Percentiles rank a stretch among this genome's conserved stretches.
phyloP scores from a whole-genome alignment of 2,329 filamentous ascomycete species.

The Alternaria solani region DNA sequence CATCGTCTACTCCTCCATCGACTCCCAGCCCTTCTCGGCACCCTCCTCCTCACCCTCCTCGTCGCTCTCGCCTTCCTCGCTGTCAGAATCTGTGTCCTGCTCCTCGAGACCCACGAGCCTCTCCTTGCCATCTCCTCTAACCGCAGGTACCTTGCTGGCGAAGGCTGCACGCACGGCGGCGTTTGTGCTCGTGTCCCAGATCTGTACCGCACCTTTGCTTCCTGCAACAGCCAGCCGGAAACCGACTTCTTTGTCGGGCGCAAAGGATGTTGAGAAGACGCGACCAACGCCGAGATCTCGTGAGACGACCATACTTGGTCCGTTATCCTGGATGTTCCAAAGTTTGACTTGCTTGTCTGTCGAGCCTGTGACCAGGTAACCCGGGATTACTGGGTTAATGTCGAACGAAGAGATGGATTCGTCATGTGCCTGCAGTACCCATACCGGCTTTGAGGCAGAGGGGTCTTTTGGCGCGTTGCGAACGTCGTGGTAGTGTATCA shows the following conservation, averaged over 20 bases:
- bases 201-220: conserved; percentile 88
- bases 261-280: conserved; percentile 90
- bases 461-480: conserved; percentile 78
- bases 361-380: conserved; percentile 91
- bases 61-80: conserved; percentile 57
- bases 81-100: conserved; percentile 69
- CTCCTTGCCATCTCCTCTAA: conserved; percentile 72
- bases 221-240: conserved; percentile 94
- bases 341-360: conserved; percentile 96
- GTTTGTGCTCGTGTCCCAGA: conserved; percentile 98
- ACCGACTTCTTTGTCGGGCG: conserved; percentile 86
- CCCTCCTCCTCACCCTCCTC: conserved; percentile 52
- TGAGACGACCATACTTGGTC: conserved; percentile 88
- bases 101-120: conserved; percentile 77
- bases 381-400: conserved; percentile 87
- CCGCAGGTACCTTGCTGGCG: conserved; percentile 70
- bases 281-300: conserved; percentile 93
- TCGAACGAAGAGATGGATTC: conserved; percentile 91
- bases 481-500: conserved; percentile 91
- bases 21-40: conserved; percentile 50
- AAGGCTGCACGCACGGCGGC: conserved; percentile 84
- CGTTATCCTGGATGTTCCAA: conserved; percentile 85
- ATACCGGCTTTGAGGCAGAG: conserved; percentile 80
- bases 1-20: conserved; percentile 51
- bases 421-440: conserved; percentile 96